phyloP scores from a whole-genome alignment of 2,329 filamentous ascomycete genomes.

The Aspergillus sp. region DNA sequence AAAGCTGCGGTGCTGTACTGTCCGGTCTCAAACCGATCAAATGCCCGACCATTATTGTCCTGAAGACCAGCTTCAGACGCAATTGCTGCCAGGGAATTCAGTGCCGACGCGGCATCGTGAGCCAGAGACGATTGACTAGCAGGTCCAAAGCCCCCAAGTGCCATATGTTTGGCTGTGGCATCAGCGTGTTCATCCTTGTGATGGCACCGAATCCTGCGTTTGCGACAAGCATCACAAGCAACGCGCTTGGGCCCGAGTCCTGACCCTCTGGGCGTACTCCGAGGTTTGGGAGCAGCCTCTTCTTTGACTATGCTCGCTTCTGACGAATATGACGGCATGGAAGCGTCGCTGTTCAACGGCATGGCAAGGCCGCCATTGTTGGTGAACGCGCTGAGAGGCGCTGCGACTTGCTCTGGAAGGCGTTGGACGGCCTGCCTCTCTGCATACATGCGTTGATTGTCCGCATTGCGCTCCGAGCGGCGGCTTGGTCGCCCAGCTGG shows the following conservation, averaged over 20 bases:
- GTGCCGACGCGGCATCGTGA: slow-evolving; percentile 37
- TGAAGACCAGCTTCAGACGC: slow-evolving; percentile 35
- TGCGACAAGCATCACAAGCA: slow-evolving; percentile 62
- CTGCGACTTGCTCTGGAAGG: slow-evolving; percentile 26
- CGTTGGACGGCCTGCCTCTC: slow-evolving; percentile 37
- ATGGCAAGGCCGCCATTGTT: slow-evolving; percentile 17
- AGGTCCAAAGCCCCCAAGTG: slow-evolving; percentile 29
- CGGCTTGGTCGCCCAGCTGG: slow-evolving; percentile 54
- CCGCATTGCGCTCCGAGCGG: slow-evolving; percentile 54
- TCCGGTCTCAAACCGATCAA: slow-evolving; percentile 30
- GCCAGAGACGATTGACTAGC: slow-evolving; percentile 31
- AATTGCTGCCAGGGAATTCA: slow-evolving; percentile 38
- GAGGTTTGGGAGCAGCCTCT: slow-evolving; percentile 30
- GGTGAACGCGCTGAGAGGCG: slow-evolving; percentile 13
- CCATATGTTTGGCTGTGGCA: slow-evolving; percentile 24
- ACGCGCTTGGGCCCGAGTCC: slow-evolving; percentile 58
- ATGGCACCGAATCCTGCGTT: slow-evolving; percentile 61
- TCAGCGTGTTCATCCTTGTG: slow-evolving; percentile 55
- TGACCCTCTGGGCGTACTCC: slow-evolving; percentile 54
- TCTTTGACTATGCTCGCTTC: slow-evolving; percentile 25
- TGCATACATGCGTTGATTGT: slow-evolving; percentile 40
- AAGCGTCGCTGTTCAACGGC: slow-evolving; percentile 23
- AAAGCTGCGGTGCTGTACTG: slow-evolving; percentile 25
- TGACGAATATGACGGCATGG: slow-evolving; percentile 15
- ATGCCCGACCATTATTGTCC: slow-evolving; percentile 20